These are phyloP conservation scores for Trichoderma cornu-damae DNA, from an alignment of 2,329 filamentous ascomycete species.

Conservation along the genomic window DNA sequence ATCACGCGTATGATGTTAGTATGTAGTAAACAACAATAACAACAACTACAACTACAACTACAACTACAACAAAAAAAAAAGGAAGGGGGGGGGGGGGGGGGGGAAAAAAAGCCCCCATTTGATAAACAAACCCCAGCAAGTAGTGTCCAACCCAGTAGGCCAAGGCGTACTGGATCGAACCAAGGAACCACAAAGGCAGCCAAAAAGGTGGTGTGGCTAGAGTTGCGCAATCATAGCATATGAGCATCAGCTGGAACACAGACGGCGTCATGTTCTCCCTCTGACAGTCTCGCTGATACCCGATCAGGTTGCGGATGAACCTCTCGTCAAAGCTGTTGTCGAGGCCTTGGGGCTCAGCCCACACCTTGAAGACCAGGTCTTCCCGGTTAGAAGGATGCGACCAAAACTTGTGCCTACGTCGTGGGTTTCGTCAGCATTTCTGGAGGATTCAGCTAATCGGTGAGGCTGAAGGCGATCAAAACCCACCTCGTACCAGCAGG, in stretches of 20 bases:
- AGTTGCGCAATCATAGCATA: slow-evolving; percentile 10
- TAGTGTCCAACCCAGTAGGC: slow-evolving; percentile 8
- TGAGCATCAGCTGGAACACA: slow-evolving; percentile 1
- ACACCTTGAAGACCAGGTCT: slow-evolving; percentile 4
- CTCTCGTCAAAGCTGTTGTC: slow-evolving; percentile 11
- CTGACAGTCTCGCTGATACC: slow-evolving; percentile 2
- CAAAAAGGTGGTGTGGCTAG: slow-evolving; percentile 9
- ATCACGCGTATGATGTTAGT: neutral
- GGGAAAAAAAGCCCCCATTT: too few relatives aligned
- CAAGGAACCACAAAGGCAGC: neutral
- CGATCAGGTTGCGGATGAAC: slow-evolving; percentile 11
- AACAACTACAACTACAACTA: too few relatives aligned
- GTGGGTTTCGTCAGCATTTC: neutral
- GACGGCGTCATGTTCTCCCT: neutral
- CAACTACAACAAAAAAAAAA: neutral
- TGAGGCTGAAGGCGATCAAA: neutral
- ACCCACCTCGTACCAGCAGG: neutral
- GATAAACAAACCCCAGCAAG: neutral
- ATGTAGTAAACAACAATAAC: too few relatives aligned
- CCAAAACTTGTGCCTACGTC: neutral
- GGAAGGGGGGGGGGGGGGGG: too few relatives aligned
- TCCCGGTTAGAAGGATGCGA: neutral
- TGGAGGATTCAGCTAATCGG: too few relatives aligned
- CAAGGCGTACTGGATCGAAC: neutral
- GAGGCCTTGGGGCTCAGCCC: slow-evolving; percentile 12